Base-by-base conservation (phyloP, 805 yeast species). In the Saturnispora saitoi region DNA sequence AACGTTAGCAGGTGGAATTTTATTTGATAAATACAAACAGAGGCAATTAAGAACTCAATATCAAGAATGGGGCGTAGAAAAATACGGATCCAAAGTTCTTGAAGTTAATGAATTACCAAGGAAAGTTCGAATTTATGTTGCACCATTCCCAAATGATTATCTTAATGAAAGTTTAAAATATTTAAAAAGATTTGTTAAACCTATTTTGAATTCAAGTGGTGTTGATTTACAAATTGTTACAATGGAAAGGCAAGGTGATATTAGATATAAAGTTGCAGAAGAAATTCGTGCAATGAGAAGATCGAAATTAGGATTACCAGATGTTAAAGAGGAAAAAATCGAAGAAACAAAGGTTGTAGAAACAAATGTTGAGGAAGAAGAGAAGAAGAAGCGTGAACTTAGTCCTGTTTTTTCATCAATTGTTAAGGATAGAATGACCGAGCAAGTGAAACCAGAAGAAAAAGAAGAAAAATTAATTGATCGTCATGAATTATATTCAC, bases 91-190 rank as follows among this genome's bases (percentile, higher is more conserved):
- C 17, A 17, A 36, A n/a, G 26, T 30, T 8, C 57, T 81, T 39
- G 60, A 63, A 2, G 64, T 80, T 1, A 67, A 76, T 49, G 71
- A 73, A 47, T 58, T 75, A 19, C 87, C 96, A 2, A 74, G 99
- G 51, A 86, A 82, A 56, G 69, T 93, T 42, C 79, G 86, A 1
- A 80, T 93, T 1, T 90, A 82, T 62, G 76, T 90, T 49, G 95
- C 96, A 0, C 99, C 99, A n/a, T 97, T 98, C 8, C 98, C 99
- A 19, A 86, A 86, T 58, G 97, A 91, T 62, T 86, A 79, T 56
- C 67, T 91, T 43, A 93, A 82, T 38, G 83, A 80, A 49, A 79
- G 91, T 10, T 60, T 85, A 65, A 77, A 75, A 52, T 76, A 86
- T 47, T 87, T 90, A 72, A 76, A 87, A 55, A 78, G 81, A 47